Conservation (phyloP, 1,284 basidiomycete genomes). For the Boletellus deceptivus region DNA sequence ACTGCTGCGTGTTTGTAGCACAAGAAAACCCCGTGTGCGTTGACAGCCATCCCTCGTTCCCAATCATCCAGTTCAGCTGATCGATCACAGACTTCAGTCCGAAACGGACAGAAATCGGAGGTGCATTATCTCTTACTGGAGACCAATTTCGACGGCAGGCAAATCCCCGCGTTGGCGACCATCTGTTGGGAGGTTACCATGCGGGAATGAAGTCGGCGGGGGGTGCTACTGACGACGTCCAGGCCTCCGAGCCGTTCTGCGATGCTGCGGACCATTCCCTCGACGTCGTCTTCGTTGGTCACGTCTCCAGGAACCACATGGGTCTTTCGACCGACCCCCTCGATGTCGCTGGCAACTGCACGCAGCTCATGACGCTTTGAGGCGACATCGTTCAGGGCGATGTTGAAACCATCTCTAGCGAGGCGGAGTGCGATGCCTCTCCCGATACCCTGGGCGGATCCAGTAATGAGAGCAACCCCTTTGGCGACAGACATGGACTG, state of each 20-base stretch:
- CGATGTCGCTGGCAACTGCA: slow-evolving; percentile 4
- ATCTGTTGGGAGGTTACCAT: not conserved
- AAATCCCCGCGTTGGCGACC: slow-evolving; percentile 14
- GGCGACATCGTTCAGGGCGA: slow-evolving; percentile 6
- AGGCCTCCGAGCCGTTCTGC: slow-evolving; percentile 6
- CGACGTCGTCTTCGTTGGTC: slow-evolving; percentile 6
- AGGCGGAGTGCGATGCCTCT: slow-evolving; percentile 8
- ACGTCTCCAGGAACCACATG: slow-evolving; percentile 7
- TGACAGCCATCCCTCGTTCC: slow-evolving; percentile 11
- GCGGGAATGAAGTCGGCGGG: too few relatives aligned
- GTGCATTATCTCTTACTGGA: not conserved
- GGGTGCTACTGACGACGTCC: slow-evolving; percentile 7
- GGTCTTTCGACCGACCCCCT: slow-evolving; percentile 5
- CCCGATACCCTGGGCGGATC: slow-evolving; percentile 8
- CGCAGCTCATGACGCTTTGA: slow-evolving; percentile 5
- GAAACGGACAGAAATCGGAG: not conserved
- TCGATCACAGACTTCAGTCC: not conserved
- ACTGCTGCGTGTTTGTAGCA: slow-evolving; percentile 33
- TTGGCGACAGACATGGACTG: slow-evolving; percentile 1
- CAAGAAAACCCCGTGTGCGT: slow-evolving; percentile 29
- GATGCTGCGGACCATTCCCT: slow-evolving; percentile 2
- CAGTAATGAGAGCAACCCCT: slow-evolving; percentile 7
- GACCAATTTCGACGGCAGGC: not conserved
- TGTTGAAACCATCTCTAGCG: slow-evolving; percentile 8
- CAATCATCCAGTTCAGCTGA: slow-evolving; percentile 22